A percentile compares a stretch with the other conserved stretches of the same genome.
Evolutionary conservation across 257 asterid genomes (phyloP).

Genomic region (Phtheirospermum japonicum): DNA sequence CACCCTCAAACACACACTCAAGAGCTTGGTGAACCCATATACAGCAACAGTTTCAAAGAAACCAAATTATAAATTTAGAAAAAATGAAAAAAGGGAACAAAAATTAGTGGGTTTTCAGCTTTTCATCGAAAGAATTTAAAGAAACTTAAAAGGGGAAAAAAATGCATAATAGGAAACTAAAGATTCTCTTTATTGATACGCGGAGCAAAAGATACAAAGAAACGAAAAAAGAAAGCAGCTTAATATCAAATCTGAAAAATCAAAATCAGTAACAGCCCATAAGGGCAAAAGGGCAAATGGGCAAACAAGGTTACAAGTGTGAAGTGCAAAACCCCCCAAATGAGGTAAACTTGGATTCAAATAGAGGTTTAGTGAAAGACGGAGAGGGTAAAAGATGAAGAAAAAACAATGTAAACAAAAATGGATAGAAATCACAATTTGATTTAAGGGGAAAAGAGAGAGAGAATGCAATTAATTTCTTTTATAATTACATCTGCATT

Average conservation of each 20-base stretch:
- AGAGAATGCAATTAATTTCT: slow-evolving; percentile 12
- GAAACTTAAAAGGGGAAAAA: slow-evolving; percentile 6
- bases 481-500: slow-evolving; percentile 18
- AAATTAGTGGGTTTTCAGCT: slow-evolving; percentile 13
- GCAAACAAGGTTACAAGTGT: neutral
- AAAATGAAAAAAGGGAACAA: neutral
- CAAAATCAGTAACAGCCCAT: slow-evolving; percentile 30
- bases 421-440: neutral
- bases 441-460: neutral
- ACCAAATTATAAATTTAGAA: neutral
- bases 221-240: neutral
- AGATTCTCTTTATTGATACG: slow-evolving; percentile 26
- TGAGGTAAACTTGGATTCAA: slow-evolving; percentile 33
- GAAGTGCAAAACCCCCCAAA: slow-evolving; percentile 21
- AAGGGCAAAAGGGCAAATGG: slow-evolving; percentile 24
- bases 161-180: slow-evolving; percentile 19
- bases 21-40: slow-evolving; percentile 25
- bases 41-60: neutral
- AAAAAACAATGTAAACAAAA: neutral
- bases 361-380: slow-evolving; percentile 23
- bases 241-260: slow-evolving; percentile 28
- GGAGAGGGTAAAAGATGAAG: neutral
- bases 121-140: slow-evolving; percentile 15
- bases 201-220: slow-evolving; percentile 4
- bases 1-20: slow-evolving; percentile 4